A percentile compares a stretch with the other conserved stretches of the same genome.
Evolutionary conservation across 768 basidiomycete species (phyloP).

Genomic region (Auriscalpium orientale): DNA sequence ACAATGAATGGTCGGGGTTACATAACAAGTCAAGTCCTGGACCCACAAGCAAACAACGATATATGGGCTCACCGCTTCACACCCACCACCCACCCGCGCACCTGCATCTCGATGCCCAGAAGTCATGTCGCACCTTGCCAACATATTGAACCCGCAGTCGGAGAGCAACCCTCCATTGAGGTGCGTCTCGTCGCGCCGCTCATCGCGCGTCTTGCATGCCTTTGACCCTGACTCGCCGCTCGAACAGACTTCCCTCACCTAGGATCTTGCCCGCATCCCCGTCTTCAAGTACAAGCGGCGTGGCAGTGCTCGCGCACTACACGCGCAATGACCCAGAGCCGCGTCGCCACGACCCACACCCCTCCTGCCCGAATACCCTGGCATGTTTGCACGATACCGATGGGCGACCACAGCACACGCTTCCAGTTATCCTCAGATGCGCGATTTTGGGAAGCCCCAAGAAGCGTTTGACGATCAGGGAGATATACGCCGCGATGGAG

Average conservation of each 20-base stretch:
- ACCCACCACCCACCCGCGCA: background rate
- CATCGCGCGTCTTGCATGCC: background rate
- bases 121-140: conserved; percentile 14
- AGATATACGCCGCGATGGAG: conserved; percentile 85
- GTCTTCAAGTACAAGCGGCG: conserved; percentile 5
- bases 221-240: background rate
- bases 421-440: conserved; percentile 79
- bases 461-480: conserved; percentile 72
- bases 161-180: conserved; percentile 1
- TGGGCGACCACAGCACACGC: conserved; percentile 74
- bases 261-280: conserved; percentile 4
- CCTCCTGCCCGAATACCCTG: conserved; percentile 71
- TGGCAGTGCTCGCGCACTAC: background rate
- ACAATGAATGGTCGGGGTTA: conserved; percentile 8
- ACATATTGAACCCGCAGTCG: conserved; percentile 13
- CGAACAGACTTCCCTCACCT: conserved; percentile 8
- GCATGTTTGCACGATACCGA: conserved; percentile 73
- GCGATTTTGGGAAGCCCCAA: conserved; percentile 73
- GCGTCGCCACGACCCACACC: conserved; percentile 54
- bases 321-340: background rate
- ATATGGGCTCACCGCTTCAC: conserved; percentile 2
- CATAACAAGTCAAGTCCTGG: background rate
- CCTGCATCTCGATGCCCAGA: background rate
- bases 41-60: conserved; percentile 2
- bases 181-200: background rate